Percentiles rank a stretch among this genome's conserved stretches.
Conservation (phyloP, 192 early-diverging fungal genomes). For the Chytriomyces sp. region DNA sequence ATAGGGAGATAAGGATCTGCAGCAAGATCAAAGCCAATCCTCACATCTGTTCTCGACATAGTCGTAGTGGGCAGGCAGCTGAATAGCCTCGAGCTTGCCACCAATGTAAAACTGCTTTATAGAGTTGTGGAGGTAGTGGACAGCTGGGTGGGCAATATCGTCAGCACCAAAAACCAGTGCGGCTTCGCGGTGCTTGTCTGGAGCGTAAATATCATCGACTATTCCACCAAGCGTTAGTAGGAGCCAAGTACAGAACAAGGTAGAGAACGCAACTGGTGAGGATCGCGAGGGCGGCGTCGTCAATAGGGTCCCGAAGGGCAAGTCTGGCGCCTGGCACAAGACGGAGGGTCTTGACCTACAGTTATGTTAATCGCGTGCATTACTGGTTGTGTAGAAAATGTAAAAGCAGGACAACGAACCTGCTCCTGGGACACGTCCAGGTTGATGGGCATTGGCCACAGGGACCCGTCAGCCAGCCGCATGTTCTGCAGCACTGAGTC, state of each 20-base stretch:
- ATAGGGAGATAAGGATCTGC: too few relatives aligned
- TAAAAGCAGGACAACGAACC: not conserved
- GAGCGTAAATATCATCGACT: conserved; percentile 79
- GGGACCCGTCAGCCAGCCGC: conserved; percentile 73
- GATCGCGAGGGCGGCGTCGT: conserved; percentile 82
- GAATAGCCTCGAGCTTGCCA: conserved; percentile 84
- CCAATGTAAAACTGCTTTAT: conserved; percentile 85
- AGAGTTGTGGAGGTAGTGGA: conserved; percentile 78
- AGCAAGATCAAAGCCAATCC: conserved; percentile 42
- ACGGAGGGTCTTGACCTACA: conserved; percentile 16
- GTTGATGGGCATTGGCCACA: conserved; percentile 92
- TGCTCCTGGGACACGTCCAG: conserved; percentile 67
- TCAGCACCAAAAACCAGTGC: conserved; percentile 81
- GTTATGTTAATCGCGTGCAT: too few relatives aligned
- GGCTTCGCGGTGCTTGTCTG: conserved; percentile 80
- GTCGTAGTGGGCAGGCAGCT: conserved; percentile 86
- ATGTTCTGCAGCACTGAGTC: conserved; percentile 77
- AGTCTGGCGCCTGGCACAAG: conserved; percentile 58
- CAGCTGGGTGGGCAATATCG: conserved; percentile 87
- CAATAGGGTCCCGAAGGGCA: conserved; percentile 80
- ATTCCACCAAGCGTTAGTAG: not conserved
- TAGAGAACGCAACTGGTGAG: conserved; percentile 59
- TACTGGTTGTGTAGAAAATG: too few relatives aligned
- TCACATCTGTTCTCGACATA: conserved; percentile 82
- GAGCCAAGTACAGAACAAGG: not conserved